phyloP scores from a whole-genome alignment of 2,329 filamentous ascomycete genomes.

The Penicillium sp. region DNA sequence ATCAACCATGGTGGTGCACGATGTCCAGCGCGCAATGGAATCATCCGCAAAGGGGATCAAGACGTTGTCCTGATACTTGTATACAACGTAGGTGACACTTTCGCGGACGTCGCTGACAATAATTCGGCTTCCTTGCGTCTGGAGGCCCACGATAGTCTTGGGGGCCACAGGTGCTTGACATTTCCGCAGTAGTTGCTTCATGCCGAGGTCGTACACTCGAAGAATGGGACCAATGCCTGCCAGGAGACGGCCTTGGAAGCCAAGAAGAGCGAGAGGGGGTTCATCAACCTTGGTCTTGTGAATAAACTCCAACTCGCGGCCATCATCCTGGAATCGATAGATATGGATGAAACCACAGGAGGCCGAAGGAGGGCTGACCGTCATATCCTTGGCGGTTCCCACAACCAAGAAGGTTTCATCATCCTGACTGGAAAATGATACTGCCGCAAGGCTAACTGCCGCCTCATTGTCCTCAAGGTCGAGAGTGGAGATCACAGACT shows the following conservation, averaged over 20 bases:
- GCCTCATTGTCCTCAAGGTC: conserved; percentile 88
- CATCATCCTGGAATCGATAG: conserved; percentile 83
- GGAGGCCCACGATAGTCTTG: conserved; percentile 81
- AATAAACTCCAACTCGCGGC: conserved; percentile 86
- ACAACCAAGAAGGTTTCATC: conserved; percentile 90
- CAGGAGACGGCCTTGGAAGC: conserved; percentile 85
- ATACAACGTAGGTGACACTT: conserved; percentile 86
- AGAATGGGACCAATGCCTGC: conserved; percentile 82
- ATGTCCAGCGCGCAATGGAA: conserved; percentile 84
- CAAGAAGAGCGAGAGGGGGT: conserved; percentile 83
- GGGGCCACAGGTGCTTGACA: conserved; percentile 75
- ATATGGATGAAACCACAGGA: conserved; percentile 84
- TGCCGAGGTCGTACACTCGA: conserved; percentile 86
- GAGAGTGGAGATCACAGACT: conserved; percentile 71
- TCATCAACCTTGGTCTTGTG: conserved; percentile 93
- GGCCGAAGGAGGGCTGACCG: conserved; percentile 71
- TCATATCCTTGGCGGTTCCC: conserved; percentile 88
- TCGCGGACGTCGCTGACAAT: conserved; percentile 91
- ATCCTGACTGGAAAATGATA: conserved; percentile 83
- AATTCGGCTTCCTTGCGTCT: conserved; percentile 87
- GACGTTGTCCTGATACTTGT: conserved; percentile 87
- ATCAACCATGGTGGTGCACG: conserved; percentile 88
- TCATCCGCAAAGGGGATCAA: conserved; percentile 94
- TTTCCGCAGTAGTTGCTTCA: conserved; percentile 89
- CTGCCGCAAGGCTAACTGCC: conserved; percentile 78